Base-by-base conservation (phyloP, 176 grass and related monocot genomes). In the Zea luxurians region DNA sequence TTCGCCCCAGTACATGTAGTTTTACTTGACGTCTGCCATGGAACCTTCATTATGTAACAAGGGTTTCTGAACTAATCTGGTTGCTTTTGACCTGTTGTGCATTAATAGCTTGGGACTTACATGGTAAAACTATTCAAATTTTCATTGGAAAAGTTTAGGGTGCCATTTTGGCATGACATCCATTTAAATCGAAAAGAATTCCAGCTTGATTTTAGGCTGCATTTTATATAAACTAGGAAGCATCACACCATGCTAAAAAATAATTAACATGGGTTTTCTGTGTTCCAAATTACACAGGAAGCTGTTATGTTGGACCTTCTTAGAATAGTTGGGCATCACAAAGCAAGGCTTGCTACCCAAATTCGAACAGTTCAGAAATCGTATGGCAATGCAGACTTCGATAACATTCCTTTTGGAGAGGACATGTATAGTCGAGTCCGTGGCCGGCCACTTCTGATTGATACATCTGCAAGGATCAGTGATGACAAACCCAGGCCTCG, bases 321-420 rank as follows among this genome's bases (percentile, higher is more conserved):
- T 77, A 92, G 86, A 87, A 91, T 99, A 84, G 86, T 99, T 62
- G 91, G 96, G n/a, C 88, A 99, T 80, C 96, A 99, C 82, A 81
- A 86, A 74, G 92, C 96, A 82, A 92, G 96, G 80, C 92, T 99
- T 81, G 92, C 96, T 48, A 99, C 92, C 78, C 96, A 93, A 80
- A 99, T 99, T 68, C 88, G 96, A 77, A 99, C 96, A 21, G 96
- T 99, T 69, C 96, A 99, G 73, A 99, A 99, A 89, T 85, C 89
- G 76, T 99, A 99, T 66, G 90, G 90, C 65, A 91, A 99, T 63
- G 90, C 90, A 54, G 90, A 99, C 47, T 83, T 89, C 9, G 92
- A 95, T 64, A 99, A 93, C 64, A 86, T 99, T 92, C 96, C 96
- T 74, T 99, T 80, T 79, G 88, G 89, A 71, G 92, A 99, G 66